Conservation (phyloP, 331 rosid genomes). For the Telfairia occidentalis region DNA sequence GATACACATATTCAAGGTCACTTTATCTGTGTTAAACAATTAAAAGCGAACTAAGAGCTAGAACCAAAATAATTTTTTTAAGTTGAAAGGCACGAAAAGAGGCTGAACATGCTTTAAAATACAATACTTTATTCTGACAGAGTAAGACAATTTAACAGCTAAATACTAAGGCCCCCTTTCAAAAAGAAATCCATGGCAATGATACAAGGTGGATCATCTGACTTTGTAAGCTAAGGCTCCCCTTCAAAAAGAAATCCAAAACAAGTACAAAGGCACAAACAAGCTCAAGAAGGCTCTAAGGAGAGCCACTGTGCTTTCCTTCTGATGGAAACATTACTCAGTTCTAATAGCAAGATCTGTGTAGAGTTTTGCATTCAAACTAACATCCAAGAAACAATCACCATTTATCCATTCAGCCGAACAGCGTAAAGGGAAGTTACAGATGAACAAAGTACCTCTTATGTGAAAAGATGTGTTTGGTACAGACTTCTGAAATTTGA, state of each 20-base stretch:
- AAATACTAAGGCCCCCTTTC: too few relatives aligned
- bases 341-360: not conserved
- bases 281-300: not conserved
- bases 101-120: too few relatives aligned
- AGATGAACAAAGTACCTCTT: slow-evolving; percentile 6
- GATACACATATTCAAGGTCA: too few relatives aligned
- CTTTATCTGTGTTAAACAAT: too few relatives aligned
- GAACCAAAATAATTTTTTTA: too few relatives aligned
- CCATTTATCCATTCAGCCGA: not conserved
- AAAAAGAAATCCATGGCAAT: not conserved
- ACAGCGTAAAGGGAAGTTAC: slow-evolving; percentile 5
- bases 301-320: not conserved
- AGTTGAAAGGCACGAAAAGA: too few relatives aligned
- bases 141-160: too few relatives aligned
- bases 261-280: not conserved
- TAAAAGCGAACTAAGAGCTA: too few relatives aligned
- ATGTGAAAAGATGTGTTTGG: slow-evolving; percentile 4
- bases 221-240: not conserved
- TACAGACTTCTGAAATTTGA: slow-evolving; percentile 23
- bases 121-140: too few relatives aligned
- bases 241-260: not conserved
- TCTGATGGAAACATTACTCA: not conserved
- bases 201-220: not conserved
- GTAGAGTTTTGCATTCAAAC: not conserved
- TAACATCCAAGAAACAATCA: not conserved